Base-by-base conservation (phyloP, 2,329 filamentous ascomycete species). In the Fusarium poae region DNA sequence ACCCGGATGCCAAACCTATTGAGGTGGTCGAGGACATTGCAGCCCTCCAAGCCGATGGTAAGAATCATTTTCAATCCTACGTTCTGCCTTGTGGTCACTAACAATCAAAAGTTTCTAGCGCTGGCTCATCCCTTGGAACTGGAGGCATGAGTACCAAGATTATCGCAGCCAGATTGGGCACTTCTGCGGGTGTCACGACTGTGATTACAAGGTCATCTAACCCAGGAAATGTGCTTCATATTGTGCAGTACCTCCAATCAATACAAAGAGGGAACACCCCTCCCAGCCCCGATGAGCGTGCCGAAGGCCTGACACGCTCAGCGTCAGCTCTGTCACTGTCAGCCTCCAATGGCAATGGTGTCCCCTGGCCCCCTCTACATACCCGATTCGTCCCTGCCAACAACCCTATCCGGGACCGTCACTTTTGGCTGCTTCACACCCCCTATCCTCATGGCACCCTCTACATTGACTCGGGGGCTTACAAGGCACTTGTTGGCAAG, bases 91-190 rank as follows among this genome's bases (percentile, higher is more conserved):
- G 4, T 25, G 15, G 49, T 20, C 9, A 45, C 70, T 78, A 58
- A 77, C 43, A 29, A 23, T 45, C 20, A 20, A 52, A 57, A 91
- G 94, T 97, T 9, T 97, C 94, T 4, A 93, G 91, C 30, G 92
- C 93, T 23, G 96, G 96, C 6, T 97, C 94, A 4, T 86, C 92
- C 6, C 82, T 99, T 18, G 96, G 96, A 23, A 99, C 96, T 3
- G 96, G 96, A 21, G 96, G 96, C 44, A 99, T 99, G 96, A 91
- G 91, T 68, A 99, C 96, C 61, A 99, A 99, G 82, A 97, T 99
- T 72, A 90, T 97, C 27, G 96, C 96, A 54, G 96, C 96, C 27
- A 89, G 92, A 55, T 86, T 99, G 39, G 96, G 95, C 34, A 97
- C 94, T 9, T 96, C 94, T 35, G 96, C 94, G 15, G 96, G 96